A percentile compares a stretch with the other conserved stretches of the same genome.
Conservation (phyloP, 257 asterid genomes). For the Solanum acaule region DNA sequence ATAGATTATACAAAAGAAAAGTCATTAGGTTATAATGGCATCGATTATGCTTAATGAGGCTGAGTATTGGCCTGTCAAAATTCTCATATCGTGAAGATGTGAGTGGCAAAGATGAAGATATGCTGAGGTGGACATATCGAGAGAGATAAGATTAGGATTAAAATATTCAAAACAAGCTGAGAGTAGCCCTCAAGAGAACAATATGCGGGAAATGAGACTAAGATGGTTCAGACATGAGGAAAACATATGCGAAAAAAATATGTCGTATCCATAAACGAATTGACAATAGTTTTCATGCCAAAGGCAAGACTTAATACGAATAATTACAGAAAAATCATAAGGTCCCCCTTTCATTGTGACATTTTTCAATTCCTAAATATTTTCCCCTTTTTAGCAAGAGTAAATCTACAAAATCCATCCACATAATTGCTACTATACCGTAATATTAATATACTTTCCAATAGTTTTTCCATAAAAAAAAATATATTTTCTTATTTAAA, state of each 20-base stretch:
- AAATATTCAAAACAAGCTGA: not conserved
- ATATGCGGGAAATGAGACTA: rapidly evolving
- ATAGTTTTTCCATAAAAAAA: not conserved
- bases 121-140: not conserved
- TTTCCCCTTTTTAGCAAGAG: not conserved
- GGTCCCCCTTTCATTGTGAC: not conserved
- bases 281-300: not conserved
- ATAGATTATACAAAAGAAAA: not conserved
- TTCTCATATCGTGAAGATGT: not conserved
- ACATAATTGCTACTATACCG: not conserved
- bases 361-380: not conserved
- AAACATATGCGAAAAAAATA: too few relatives aligned
- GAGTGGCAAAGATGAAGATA: not conserved
- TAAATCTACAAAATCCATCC: not conserved
- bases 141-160: not conserved
- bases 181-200: rapidly evolving
- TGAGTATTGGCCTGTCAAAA: not conserved
- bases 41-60: not conserved
- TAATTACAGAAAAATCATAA: not conserved
- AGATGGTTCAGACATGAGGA: not conserved
- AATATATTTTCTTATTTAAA: not conserved
- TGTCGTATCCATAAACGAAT: too few relatives aligned
- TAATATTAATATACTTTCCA: not conserved
- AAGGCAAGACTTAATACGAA: not conserved
- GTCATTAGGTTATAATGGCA: not conserved